phyloP scores from a whole-genome alignment of 805 yeast species.

The Schwanniomyces vanrijiae region DNA sequence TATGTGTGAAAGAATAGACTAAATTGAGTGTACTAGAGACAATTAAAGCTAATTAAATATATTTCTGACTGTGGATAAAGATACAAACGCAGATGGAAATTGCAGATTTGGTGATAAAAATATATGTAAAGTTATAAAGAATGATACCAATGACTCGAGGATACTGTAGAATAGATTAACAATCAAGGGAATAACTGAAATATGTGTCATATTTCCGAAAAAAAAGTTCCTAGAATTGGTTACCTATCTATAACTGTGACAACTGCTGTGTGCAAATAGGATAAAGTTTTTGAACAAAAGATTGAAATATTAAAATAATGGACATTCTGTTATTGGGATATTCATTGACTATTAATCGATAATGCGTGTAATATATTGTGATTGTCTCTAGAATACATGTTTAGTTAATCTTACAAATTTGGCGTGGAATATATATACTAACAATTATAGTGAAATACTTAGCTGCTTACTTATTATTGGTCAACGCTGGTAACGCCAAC shows the following conservation, averaged over 20 bases:
- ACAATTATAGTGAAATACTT: conserved; percentile 81
- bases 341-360: neutral
- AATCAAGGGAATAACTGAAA: no score
- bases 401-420: neutral
- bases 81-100: no score
- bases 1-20: neutral
- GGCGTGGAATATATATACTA: neutral
- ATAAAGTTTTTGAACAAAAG: no score
- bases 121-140: no score
- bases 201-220: no score
- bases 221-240: no score
- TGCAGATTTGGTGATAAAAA: no score
- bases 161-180: no score
- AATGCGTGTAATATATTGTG: neutral
- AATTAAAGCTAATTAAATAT: neutral
- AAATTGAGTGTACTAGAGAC: neutral
- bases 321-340: neutral
- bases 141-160: no score
- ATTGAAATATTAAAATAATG: neutral
- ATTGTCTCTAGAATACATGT: neutral
- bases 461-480: conserved; percentile 98
- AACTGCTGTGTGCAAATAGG: no score
- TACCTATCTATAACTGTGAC: no score
- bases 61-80: neutral
- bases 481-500: conserved; percentile 92